phyloP scores from a whole-genome alignment of 164 flowering plant species.

The Dillenia suffruticosa region DNA sequence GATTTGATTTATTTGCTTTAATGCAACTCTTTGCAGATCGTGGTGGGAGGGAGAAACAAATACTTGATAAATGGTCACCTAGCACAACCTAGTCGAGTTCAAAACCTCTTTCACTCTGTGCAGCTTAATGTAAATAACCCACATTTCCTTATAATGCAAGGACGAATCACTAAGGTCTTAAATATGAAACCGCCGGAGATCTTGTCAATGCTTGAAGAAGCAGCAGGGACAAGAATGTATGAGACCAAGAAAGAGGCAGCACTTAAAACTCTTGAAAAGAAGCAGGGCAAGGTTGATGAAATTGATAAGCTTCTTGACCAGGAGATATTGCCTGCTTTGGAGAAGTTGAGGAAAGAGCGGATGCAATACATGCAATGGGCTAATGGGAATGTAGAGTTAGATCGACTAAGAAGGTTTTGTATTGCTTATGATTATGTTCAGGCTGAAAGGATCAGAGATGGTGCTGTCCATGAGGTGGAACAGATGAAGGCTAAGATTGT shows the following conservation, averaged over 20 bases:
- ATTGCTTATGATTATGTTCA: constrained; percentile 88
- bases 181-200: constrained; percentile 99
- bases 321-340: constrained; percentile 94
- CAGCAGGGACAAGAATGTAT: constrained; percentile 99
- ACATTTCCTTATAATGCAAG: constrained; percentile 99
- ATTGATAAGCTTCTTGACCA: constrained; percentile 93
- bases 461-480: constrained; percentile 61
- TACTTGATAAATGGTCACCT: constrained; percentile 96
- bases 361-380: constrained; percentile 99
- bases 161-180: constrained; percentile 96
- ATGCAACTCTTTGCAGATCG: constrained; percentile 54
- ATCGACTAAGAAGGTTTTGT: constrained; percentile 85
- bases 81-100: constrained; percentile 98
- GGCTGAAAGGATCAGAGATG: constrained; percentile 71
- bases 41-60: constrained; percentile 98
- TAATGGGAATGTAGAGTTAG: constrained; percentile 88
- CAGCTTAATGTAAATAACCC: constrained; percentile 99
- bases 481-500: constrained; percentile 50
- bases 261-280: constrained; percentile 92
- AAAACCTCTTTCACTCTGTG: constrained; percentile 96
- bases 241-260: constrained; percentile 97
- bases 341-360: constrained; percentile 85
- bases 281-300: constrained; percentile 95
- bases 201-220: constrained; percentile 97
- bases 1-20: no score